Evolutionary conservation across 2,329 filamentous ascomycete species (phyloP).

Genomic region (Sphaerulina musiva): DNA sequence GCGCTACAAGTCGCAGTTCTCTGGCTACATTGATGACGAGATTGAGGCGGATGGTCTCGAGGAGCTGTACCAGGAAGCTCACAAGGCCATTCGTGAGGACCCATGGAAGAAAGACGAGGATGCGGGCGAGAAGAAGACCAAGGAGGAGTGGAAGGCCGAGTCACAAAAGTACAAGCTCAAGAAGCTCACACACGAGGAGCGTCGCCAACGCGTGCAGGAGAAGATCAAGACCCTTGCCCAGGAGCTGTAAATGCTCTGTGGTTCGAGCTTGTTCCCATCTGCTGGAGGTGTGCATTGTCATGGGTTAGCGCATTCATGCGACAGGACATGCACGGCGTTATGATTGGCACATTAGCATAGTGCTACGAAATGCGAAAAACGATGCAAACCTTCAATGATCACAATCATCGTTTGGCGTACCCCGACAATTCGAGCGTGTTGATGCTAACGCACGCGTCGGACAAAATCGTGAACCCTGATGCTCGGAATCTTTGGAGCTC

Average conservation of each 20-base stretch:
- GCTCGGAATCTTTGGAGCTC: no score
- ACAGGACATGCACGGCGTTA: conserved; percentile 11
- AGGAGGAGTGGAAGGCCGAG: conserved; percentile 70
- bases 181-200: conserved; percentile 81
- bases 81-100: conserved; percentile 94
- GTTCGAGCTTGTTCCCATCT: neutral
- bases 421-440: no score
- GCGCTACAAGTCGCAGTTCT: conserved; percentile 98
- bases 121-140: conserved; percentile 81
- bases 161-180: conserved; percentile 75
- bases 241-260: conserved; percentile 21
- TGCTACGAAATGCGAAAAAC: conserved; percentile 12
- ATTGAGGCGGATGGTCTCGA: conserved; percentile 93
- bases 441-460: no score
- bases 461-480: neutral
- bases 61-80: conserved; percentile 91
- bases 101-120: conserved; percentile 86
- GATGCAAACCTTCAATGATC: conserved; percentile 13
- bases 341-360: conserved; percentile 5
- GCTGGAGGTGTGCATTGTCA: neutral
- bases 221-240: conserved; percentile 77
- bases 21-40: conserved; percentile 94
- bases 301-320: conserved; percentile 8
- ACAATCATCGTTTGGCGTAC: neutral
- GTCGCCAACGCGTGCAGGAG: conserved; percentile 73